These are phyloP conservation scores for Metschnikowia lochheadii DNA, from an alignment of 805 yeast genomes.

Conservation along the genomic window DNA sequence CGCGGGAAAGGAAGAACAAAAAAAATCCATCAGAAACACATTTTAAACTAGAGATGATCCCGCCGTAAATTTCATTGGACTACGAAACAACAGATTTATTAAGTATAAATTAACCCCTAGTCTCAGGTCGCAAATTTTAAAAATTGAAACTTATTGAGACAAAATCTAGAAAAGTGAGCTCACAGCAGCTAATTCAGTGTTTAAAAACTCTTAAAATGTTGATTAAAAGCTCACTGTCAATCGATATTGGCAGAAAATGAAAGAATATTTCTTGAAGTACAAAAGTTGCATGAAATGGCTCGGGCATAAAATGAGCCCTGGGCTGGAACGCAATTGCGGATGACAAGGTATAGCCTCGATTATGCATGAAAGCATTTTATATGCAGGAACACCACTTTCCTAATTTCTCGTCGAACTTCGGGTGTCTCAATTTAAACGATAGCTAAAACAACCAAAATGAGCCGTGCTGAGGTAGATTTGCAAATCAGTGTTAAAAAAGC, in stretches of 20 bases:
- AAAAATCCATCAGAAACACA: not conserved
- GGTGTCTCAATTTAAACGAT: not conserved
- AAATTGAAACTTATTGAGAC: not conserved
- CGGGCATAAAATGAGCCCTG: not conserved
- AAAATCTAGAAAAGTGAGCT: not conserved
- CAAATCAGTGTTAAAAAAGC: constrained; percentile 73
- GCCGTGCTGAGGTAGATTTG: constrained; percentile 45
- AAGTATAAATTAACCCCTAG: no score
- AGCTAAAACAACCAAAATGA: constrained; percentile 23
- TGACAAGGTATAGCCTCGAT: not conserved
- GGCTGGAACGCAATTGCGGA: not conserved
- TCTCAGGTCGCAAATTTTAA: no score
- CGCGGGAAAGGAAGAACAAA: not conserved
- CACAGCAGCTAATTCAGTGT: not conserved
- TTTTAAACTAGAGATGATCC: not conserved
- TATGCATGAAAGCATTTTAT: not conserved
- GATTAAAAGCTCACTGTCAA: not conserved
- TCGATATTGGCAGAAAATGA: not conserved
- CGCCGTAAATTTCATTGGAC: no score
- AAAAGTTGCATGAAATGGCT: not conserved
- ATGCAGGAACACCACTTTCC: not conserved
- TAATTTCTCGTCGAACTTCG: constrained; percentile 6
- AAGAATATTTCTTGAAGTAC: not conserved
- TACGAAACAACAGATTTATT: no score
- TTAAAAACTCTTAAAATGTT: not conserved